Conservation (phyloP, 805 yeast genomes). For the Candida verbasci region DNA sequence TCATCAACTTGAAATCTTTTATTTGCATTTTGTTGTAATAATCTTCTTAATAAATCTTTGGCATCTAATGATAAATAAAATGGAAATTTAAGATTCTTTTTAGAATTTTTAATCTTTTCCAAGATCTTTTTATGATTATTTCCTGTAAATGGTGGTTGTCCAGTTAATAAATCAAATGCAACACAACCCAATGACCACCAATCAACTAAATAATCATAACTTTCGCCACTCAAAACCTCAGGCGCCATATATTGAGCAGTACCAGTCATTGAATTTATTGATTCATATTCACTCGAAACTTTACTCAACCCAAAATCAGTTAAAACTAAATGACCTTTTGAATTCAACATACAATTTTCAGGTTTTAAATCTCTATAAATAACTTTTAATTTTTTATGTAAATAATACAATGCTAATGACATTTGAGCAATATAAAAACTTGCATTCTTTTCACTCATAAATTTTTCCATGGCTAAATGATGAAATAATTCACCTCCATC, state of each 20-base stretch:
- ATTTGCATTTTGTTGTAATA: conserved; percentile 31
- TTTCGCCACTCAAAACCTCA: conserved; percentile 38
- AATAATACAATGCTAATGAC: conserved; percentile 35
- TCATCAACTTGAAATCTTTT: conserved; percentile 35
- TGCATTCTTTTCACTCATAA: conserved; percentile 30
- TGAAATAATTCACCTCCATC: conserved; percentile 45
- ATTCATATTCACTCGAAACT: conserved; percentile 21
- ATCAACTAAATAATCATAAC: conserved; percentile 39
- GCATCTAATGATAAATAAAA: conserved; percentile 40
- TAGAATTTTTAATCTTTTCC: conserved; percentile 29
- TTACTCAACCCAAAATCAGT: conserved; percentile 44
- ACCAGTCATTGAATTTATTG: conserved; percentile 34
- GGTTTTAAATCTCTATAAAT: too few species aligned
- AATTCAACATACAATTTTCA: conserved; percentile 42
- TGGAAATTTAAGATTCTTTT: conserved; percentile 34
- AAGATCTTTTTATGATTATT: conserved; percentile 34
- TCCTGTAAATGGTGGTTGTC: conserved; percentile 44
- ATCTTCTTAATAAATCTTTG: conserved; percentile 34
- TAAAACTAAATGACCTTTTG: conserved; percentile 37
- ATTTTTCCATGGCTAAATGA: conserved; percentile 26
- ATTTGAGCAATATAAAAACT: conserved; percentile 41
- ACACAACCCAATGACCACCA: conserved; percentile 49
- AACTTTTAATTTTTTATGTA: conserved; percentile 33
- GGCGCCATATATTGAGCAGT: conserved; percentile 48
- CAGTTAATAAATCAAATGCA: conserved; percentile 39